These are phyloP conservation scores for Annona cherimola DNA, from an alignment of 164 flowering plant genomes.

Conservation along the genomic window DNA sequence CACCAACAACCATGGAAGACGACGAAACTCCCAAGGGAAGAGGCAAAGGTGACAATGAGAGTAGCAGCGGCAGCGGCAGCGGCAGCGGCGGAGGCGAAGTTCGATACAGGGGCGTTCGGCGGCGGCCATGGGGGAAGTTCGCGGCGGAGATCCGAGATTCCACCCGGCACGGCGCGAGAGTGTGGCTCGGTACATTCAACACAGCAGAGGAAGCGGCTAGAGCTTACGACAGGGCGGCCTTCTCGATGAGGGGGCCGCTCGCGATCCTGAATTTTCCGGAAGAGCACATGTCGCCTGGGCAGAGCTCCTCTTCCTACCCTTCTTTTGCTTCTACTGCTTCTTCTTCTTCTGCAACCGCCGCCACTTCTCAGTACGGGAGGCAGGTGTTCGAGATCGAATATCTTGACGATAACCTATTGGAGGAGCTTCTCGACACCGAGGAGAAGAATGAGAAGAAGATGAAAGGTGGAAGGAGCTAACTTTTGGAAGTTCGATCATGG, in stretches of 20 bases:
- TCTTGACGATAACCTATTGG: constrained; percentile 14
- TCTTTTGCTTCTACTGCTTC: neutral
- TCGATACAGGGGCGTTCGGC: constrained; percentile 12
- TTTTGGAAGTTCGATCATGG: too few species aligned
- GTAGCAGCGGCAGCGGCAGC: neutral
- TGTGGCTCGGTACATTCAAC: constrained; percentile 16
- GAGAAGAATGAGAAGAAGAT: neutral
- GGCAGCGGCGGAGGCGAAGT: constrained; percentile 6
- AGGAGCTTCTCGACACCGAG: constrained; percentile 12
- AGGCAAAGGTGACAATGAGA: too few species aligned
- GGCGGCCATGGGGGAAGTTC: constrained; percentile 15
- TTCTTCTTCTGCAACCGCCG: neutral
- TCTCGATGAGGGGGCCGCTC: constrained; percentile 9
- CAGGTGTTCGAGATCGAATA: constrained; percentile 13
- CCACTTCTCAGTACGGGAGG: neutral
- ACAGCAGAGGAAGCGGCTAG: constrained; percentile 16
- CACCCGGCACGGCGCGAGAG: constrained; percentile 6
- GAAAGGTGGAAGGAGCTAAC: too few species aligned
- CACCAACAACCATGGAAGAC: too few species aligned
- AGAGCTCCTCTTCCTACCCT: neutral
- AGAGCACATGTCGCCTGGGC: neutral
- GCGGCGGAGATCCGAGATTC: constrained; percentile 16
- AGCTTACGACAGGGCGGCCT: constrained; percentile 17
- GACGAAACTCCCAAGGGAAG: too few species aligned
- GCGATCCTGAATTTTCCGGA: constrained; percentile 13